These are phyloP conservation scores for Neckera pumila DNA, from an alignment of 225 moss, liverwort and hornwort genomes.

Conservation along the genomic window DNA sequence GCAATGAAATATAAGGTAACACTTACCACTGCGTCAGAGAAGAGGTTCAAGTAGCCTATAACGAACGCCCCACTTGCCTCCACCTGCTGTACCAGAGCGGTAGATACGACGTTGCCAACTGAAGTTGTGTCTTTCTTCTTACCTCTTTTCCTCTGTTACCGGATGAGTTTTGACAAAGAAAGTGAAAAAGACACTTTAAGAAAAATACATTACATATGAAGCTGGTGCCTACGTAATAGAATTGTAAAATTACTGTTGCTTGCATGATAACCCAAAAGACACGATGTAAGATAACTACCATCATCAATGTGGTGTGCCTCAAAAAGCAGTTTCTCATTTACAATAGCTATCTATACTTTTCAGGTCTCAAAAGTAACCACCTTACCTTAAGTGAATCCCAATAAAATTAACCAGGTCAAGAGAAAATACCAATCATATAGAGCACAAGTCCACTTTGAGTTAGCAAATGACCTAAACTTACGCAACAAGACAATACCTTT, in stretches of 20 bases:
- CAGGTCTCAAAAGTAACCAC: neutral
- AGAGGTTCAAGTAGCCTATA: conserved; percentile 86
- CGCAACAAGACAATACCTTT: conserved; percentile 12
- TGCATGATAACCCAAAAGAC: neutral
- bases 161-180: neutral
- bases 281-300: neutral
- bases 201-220: neutral
- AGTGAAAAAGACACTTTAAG: neutral
- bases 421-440: neutral
- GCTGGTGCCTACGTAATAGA: neutral
- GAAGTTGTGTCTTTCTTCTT: conserved; percentile 20
- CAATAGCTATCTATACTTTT: neutral
- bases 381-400: neutral
- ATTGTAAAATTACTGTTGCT: neutral
- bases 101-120: neutral
- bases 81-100: neutral
- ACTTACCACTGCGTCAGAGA: conserved; percentile 82
- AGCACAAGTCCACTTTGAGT: neutral
- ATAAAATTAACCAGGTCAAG: neutral
- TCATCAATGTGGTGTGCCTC: neutral
- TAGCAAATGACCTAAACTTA: neutral
- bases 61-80: conserved; percentile 35
- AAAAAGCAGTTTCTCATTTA: neutral
- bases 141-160: conserved; percentile 30
- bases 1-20: neutral